Conservation (phyloP, 805 yeast species). For the Starmerella asiatica region DNA sequence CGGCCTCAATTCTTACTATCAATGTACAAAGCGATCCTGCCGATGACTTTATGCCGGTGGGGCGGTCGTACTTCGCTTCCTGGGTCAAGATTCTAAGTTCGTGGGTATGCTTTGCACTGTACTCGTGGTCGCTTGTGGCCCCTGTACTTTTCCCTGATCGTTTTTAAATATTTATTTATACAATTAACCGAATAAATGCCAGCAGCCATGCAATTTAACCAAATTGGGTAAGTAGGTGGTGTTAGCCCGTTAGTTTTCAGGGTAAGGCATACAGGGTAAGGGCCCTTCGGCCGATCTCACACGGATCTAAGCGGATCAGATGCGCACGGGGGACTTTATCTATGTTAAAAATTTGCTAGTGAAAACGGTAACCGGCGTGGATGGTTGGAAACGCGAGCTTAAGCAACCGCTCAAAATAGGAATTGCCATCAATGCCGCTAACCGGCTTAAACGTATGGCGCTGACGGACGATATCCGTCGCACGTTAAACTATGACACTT, state of each 20-base stretch:
- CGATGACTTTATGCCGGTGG: slow-evolving; percentile 91
- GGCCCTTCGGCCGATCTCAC: no score
- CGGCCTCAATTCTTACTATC: slow-evolving; percentile 82
- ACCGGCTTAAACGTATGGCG: slow-evolving; percentile 48
- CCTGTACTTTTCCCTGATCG: slow-evolving; percentile 86
- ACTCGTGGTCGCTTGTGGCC: slow-evolving; percentile 83
- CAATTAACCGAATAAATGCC: no score
- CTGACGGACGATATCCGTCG: slow-evolving; percentile 63
- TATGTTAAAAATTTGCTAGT: slow-evolving; percentile 45
- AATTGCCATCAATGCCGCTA: slow-evolving; percentile 49
- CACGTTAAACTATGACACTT: slow-evolving; percentile 78
- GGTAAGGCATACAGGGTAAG: no score
- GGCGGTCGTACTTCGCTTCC: slow-evolving; percentile 86
- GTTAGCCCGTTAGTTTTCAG: no score
- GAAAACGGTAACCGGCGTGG: slow-evolving; percentile 54
- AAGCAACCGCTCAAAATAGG: slow-evolving; percentile 55
- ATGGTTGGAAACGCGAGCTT: slow-evolving; percentile 55
- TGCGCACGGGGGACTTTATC: slow-evolving; percentile 28
- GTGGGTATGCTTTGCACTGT: slow-evolving; percentile 77
- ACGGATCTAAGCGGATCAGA: background rate
- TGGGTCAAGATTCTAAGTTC: slow-evolving; percentile 90
- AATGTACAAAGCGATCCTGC: slow-evolving; percentile 72
- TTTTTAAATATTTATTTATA: slow-evolving; percentile 31
- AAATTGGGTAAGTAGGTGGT: no score
- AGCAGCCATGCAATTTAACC: no score